Evolutionary conservation across 345 rosid genomes (phyloP).

Genomic region (Physaria fendleri): DNA sequence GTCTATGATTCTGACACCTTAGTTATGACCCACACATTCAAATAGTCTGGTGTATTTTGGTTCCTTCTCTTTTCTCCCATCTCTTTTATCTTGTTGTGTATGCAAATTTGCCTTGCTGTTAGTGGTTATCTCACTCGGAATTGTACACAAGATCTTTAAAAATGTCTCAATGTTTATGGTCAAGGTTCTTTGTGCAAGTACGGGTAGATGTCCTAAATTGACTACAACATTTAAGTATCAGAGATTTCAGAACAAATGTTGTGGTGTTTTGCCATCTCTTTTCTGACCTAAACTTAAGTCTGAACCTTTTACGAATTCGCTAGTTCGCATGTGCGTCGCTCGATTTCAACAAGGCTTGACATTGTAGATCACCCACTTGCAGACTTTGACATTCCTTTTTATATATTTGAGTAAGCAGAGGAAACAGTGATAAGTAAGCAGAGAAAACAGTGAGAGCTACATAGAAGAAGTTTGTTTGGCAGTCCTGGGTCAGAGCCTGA

Average conservation of each 20-base stretch:
- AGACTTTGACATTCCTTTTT: not conserved
- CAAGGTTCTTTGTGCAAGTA: not conserved
- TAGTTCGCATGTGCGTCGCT: not conserved
- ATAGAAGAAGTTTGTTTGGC: constrained; percentile 90
- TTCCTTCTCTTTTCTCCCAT: not conserved
- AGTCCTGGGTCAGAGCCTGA: constrained; percentile 93
- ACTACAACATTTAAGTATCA: not conserved
- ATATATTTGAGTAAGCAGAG: not conserved
- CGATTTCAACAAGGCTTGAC: not conserved
- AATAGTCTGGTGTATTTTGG: constrained; percentile 15
- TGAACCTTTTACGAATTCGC: not conserved
- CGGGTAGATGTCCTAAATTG: not conserved
- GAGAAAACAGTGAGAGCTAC: not conserved
- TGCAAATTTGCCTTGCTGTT: constrained; percentile 7
- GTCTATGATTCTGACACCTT: constrained; percentile 1
- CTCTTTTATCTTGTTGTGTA: constrained; percentile 7
- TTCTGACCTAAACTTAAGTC: not conserved
- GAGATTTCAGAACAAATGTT: not conserved
- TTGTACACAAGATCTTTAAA: constrained; percentile 9
- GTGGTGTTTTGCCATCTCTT: not conserved
- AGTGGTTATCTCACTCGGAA: not conserved
- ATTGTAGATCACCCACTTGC: not conserved
- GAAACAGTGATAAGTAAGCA: not conserved
- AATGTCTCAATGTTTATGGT: not conserved
- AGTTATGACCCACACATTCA: not conserved